phyloP scores from a whole-genome alignment of 2,329 filamentous ascomycete genomes.

The Capronia coronata region DNA sequence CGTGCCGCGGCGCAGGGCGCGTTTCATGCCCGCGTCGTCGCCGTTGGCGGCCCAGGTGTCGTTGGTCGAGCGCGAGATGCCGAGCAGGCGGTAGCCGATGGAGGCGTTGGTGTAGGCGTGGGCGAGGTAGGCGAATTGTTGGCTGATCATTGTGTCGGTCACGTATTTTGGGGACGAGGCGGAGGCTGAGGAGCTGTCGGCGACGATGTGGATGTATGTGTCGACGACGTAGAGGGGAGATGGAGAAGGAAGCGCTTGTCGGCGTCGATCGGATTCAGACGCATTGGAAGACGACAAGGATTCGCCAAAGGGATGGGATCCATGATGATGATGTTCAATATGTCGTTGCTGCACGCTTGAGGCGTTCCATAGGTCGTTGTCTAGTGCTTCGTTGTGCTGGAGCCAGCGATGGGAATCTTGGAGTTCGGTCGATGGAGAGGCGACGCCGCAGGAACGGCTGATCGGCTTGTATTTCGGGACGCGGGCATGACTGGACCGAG shows the following conservation, averaged over 20 bases:
- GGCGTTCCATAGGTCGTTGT: constrained; percentile 24
- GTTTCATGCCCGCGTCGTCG: constrained; percentile 49
- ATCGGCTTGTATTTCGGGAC: constrained; percentile 18
- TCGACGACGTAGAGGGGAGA: constrained; percentile 22
- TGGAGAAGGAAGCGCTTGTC: constrained; percentile 12
- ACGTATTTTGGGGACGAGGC: constrained; percentile 16
- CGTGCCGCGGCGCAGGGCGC: constrained; percentile 46
- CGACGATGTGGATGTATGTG: constrained; percentile 41
- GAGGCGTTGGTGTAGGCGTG: constrained; percentile 40
- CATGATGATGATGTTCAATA: not conserved
- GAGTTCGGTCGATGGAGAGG: constrained; percentile 17
- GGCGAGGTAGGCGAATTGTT: constrained; percentile 36
- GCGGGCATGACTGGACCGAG: constrained; percentile 5
- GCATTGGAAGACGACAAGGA: no score
- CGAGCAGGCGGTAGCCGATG: constrained; percentile 47
- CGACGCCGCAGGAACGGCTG: constrained; percentile 14
- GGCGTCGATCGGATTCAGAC: no score
- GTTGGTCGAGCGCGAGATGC: constrained; percentile 48
- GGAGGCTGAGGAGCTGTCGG: constrained; percentile 27
- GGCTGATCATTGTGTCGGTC: constrained; percentile 15
- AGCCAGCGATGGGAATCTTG: constrained; percentile 18
- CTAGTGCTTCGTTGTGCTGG: constrained; percentile 13
- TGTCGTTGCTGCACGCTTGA: constrained; percentile 10
- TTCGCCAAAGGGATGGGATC: not conserved
- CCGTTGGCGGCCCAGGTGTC: constrained; percentile 49